Conservation (phyloP, 495 filamentous ascomycete species). For the Eremomyces bilateralis region DNA sequence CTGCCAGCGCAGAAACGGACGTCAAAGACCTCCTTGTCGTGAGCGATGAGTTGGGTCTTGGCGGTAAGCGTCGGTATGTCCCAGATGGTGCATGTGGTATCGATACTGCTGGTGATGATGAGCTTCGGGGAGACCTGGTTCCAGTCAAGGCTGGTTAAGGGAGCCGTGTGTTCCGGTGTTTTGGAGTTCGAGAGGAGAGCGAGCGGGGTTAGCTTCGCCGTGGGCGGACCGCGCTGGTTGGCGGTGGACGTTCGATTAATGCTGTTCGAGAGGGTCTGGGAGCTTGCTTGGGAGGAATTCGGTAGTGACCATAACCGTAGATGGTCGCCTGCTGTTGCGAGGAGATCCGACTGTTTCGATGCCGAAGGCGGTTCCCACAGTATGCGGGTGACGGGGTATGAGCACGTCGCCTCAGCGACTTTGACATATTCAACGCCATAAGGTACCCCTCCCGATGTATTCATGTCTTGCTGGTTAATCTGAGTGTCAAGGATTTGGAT, state of each 20-base stretch:
- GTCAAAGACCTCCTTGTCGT: conserved; percentile 98
- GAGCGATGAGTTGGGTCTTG: conserved; percentile 94
- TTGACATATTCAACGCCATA: conserved; percentile 77
- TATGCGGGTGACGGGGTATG: conserved; percentile 89
- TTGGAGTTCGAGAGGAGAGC: conserved; percentile 94
- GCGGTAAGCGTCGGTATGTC: conserved; percentile 95
- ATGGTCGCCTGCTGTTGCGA: conserved; percentile 94
- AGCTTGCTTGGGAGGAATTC: conserved; percentile 29
- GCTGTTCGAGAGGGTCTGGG: conserved; percentile 35
- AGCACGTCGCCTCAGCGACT: conserved; percentile 93
- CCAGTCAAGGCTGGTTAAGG: conserved; percentile 92
- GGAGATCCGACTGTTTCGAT: conserved; percentile 83
- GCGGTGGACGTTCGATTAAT: conserved; percentile 48
- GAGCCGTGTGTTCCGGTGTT: conserved; percentile 91
- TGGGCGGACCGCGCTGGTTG: conserved; percentile 24
- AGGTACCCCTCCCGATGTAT: conserved; percentile 42
- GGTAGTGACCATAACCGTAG: conserved; percentile 85
- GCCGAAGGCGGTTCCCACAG: conserved; percentile 96
- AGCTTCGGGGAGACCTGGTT: conserved; percentile 87
- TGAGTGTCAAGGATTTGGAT: conserved; percentile 95
- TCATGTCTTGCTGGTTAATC: conserved; percentile 51
- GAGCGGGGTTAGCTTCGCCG: conserved; percentile 74
- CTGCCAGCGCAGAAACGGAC: conserved; percentile 93
- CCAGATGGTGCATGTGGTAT: conserved; percentile 99
- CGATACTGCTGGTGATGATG: conserved; percentile 96